Conservation (phyloP, 169 alveolate genomes). For the Plasmodium inui region DNA sequence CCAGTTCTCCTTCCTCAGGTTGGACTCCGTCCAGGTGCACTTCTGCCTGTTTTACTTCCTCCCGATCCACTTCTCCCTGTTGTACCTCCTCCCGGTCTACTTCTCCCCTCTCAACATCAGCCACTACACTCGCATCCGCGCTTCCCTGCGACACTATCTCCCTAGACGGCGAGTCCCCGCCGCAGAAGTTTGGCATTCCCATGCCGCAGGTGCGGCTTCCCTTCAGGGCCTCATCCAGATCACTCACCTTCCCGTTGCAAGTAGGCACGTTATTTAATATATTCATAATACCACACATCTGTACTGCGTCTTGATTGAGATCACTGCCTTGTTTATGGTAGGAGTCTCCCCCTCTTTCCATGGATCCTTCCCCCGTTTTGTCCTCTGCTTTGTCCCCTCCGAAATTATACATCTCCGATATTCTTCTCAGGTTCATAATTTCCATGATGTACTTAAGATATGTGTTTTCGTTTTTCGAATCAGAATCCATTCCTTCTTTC, state of each 20-base stretch:
- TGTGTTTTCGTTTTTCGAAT: background rate
- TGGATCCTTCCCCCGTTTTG: background rate
- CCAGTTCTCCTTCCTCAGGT: background rate
- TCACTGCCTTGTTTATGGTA: background rate
- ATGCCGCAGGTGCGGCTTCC: background rate
- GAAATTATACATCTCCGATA: background rate
- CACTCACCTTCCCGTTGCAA: background rate
- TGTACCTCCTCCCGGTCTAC: background rate
- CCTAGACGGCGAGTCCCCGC: background rate
- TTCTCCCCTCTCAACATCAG: background rate
- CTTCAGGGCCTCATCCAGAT: constrained; percentile 13
- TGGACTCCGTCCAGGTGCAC: background rate
- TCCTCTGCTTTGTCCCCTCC: background rate
- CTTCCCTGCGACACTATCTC: background rate
- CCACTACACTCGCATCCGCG: background rate
- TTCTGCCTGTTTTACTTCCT: background rate
- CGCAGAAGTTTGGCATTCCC: constrained; percentile 12
- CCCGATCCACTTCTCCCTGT: background rate
- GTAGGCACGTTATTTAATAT: constrained; percentile 13
- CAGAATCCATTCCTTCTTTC: background rate
- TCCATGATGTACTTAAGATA: background rate
- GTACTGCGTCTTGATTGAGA: background rate
- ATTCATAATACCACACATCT: constrained; percentile 22
- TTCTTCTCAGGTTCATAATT: background rate
- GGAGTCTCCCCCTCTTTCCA: background rate